Base-by-base conservation (phyloP, 2,329 filamentous ascomycete genomes). In the Talaromyces sp. region DNA sequence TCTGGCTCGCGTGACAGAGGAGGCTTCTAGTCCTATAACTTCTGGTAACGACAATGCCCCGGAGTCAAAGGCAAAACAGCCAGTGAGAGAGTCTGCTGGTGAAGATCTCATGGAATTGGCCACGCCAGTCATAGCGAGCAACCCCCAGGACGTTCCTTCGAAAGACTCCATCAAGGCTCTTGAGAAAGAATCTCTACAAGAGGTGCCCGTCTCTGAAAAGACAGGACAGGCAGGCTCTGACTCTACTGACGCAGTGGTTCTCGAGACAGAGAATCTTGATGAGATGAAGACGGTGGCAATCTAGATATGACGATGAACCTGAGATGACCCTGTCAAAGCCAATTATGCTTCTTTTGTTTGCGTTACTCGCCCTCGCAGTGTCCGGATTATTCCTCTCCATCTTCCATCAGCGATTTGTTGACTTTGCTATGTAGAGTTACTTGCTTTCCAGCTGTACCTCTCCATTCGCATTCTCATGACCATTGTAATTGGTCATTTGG, bases 241-340 rank as follows among this genome's bases (percentile, higher is more conserved):
- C 11, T 67, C 66, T 49, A 67, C 61, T 56, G 64, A 71, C 14
- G 65, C 70, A 55, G 66, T 64, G 32, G 69, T 64, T 61, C 67
- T 73, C 65, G 77, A 74, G 55, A 71, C 68, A 38, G 76, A 72
- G 65, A 76, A 71, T 62, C 71, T 77, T 59, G 77, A 75, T 55
- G 77, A 78, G 65, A 80, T 80, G 78, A 80, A 79, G 68, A 80
- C 75, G 62, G 75, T 80, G 65, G 71, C 75, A 41, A 79, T 79
- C 59, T 79, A 75, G 66, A 52, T 17, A 52, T 52, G 24, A 52
- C 49, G 49, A 52, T 27, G 49, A 27, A 52, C 49, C 14, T 13
- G 49, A 27, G 27, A 52, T 52, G 49, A 26, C 27, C 49, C 49
- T 52, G 49, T 52, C 31, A 21, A 50, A 52, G 49, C 27, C 27